Evolutionary conservation across 495 filamentous ascomycete species (phyloP).

Genomic region (Aspergillus sparsus): DNA sequence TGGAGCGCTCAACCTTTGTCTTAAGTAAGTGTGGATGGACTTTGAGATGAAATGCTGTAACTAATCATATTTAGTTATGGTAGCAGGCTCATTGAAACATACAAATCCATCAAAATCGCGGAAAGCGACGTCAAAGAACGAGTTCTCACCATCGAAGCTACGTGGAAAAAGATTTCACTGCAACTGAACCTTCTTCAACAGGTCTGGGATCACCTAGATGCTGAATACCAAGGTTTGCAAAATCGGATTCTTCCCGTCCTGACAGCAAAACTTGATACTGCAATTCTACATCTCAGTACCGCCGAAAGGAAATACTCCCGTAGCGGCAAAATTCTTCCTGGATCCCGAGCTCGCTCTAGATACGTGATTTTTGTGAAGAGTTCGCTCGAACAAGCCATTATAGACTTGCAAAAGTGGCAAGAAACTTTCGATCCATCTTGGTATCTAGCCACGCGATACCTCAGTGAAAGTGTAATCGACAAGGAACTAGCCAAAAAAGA

Average conservation of each 20-base stretch:
- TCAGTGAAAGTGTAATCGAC: not conserved
- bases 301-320: not conserved
- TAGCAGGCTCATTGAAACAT: not conserved
- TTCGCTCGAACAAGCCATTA: not conserved
- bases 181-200: not conserved
- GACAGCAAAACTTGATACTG: not conserved
- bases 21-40: not conserved
- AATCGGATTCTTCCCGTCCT: not conserved
- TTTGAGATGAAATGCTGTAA: too few species aligned
- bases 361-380: not conserved
- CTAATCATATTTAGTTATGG: not conserved
- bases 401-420: not conserved
- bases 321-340: not conserved
- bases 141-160: not conserved
- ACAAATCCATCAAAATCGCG: not conserved
- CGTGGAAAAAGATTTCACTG: not conserved
- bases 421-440: slow-evolving; percentile 1
- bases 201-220: not conserved
- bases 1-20: not conserved
- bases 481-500: not conserved
- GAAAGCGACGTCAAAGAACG: not conserved
- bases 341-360: not conserved
- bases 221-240: not conserved
- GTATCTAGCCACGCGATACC: not conserved
- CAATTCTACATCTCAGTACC: slow-evolving; percentile 1